Evolutionary conservation across 2,329 filamentous ascomycete genomes (phyloP).

Genomic region (Lasiodiplodia sp.): DNA sequence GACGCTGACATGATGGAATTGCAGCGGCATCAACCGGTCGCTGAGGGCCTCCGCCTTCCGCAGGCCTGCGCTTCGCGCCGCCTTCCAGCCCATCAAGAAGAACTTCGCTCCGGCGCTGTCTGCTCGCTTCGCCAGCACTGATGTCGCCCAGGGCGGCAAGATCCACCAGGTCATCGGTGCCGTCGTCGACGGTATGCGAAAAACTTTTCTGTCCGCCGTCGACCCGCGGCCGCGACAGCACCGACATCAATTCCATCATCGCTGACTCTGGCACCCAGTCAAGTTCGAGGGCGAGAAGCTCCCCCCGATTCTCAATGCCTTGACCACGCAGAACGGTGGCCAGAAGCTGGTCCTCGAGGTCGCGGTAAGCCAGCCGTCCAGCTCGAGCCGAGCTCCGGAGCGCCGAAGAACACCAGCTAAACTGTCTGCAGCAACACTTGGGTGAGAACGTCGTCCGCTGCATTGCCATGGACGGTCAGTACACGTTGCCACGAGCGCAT

Average conservation of each 20-base stretch:
- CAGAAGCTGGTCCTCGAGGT: conserved; percentile 97
- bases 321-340: conserved; percentile 89
- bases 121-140: conserved; percentile 69
- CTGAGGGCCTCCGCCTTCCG: conserved; percentile 67
- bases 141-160: conserved; percentile 66
- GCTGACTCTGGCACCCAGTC: conserved; percentile 64
- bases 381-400: conserved; percentile 29
- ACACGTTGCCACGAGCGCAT: conserved; percentile 1
- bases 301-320: conserved; percentile 95
- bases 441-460: conserved; percentile 98
- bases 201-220: conserved; percentile 42
- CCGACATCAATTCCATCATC: conserved; percentile 41
- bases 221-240: conserved; percentile 24
- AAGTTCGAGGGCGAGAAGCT: conserved; percentile 97
- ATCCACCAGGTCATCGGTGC: conserved; percentile 92
- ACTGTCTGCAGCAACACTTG: conserved; percentile 84
- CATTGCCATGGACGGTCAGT: conserved; percentile 99
- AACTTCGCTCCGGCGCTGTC: conserved; percentile 65
- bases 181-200: conserved; percentile 89
- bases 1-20: conserved; percentile 49
- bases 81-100: conserved; percentile 64
- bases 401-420: conserved; percentile 36
- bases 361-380: conserved; percentile 67
- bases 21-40: conserved; percentile 71
- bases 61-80: conserved; percentile 58